phyloP scores from a whole-genome alignment of 495 filamentous ascomycete species.

The Cairneyella variabilis region DNA sequence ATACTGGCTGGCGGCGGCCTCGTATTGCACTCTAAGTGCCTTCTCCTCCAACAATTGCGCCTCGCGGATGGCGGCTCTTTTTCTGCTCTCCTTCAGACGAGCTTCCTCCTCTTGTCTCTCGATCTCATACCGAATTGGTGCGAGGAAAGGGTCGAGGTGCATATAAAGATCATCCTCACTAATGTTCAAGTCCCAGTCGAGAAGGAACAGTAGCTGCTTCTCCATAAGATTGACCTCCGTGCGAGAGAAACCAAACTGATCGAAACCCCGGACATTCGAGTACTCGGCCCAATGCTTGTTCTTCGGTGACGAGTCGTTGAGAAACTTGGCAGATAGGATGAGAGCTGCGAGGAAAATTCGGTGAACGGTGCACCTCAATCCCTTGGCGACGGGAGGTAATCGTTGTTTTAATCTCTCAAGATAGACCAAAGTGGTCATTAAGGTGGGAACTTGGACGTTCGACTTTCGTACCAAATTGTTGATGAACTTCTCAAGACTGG shows the following conservation, averaged over 20 bases:
- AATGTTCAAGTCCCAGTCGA: constrained; percentile 91
- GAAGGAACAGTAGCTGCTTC: constrained; percentile 88
- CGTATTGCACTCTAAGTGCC: constrained; percentile 4
- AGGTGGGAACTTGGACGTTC: constrained; percentile 92
- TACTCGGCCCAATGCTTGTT: constrained; percentile 99
- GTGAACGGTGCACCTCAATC: constrained; percentile 94
- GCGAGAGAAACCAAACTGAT: constrained; percentile 84
- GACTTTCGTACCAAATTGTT: constrained; percentile 83
- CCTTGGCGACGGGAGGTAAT: constrained; percentile 91
- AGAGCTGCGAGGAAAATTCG: constrained; percentile 95
- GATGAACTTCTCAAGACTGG: constrained; percentile 87
- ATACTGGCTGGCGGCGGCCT: constrained; percentile 8
- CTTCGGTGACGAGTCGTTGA: constrained; percentile 97
- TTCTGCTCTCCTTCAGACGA: constrained; percentile 7
- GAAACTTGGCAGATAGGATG: constrained; percentile 92
- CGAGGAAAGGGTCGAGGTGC: constrained; percentile 85
- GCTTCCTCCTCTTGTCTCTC: constrained; percentile 12
- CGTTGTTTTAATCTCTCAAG: constrained; percentile 76
- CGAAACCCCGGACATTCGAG: constrained; percentile 69
- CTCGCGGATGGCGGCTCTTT: constrained; percentile 8
- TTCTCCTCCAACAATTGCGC: constrained; percentile 2
- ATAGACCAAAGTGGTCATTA: constrained; percentile 96
- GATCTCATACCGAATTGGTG: constrained; percentile 60
- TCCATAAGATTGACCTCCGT: constrained; percentile 99
- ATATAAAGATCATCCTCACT: constrained; percentile 77